These are phyloP conservation scores for Castanea mollissima DNA, from an alignment of 306 rosid species.

Conservation along the genomic window DNA sequence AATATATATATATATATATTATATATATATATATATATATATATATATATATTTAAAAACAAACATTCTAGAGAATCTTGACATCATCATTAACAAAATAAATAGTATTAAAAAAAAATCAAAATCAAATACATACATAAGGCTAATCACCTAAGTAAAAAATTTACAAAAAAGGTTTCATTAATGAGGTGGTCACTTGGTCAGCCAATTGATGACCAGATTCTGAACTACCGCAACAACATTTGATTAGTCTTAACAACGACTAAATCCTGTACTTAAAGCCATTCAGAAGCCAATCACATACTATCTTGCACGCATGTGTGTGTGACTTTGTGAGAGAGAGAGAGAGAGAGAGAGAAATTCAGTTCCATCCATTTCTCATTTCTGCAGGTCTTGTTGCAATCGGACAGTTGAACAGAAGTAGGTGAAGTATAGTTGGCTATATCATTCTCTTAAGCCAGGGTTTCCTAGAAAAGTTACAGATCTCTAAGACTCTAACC, in stretches of 20 bases:
- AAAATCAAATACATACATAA: too few species aligned
- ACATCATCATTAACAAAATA: too few species aligned
- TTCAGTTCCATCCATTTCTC: background rate
- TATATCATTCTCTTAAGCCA: background rate
- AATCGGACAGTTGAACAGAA: conserved; percentile 43
- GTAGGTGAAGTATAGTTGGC: conserved; percentile 44
- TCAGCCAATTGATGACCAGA: conserved; percentile 11
- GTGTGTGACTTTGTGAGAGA: background rate
- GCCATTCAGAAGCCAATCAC: background rate
- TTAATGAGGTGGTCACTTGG: background rate
- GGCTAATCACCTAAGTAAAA: too few species aligned
- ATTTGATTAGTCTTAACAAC: background rate
- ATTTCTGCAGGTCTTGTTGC: conserved; percentile 17
- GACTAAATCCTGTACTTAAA: background rate
- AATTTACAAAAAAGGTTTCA: too few species aligned
- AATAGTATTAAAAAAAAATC: too few species aligned
- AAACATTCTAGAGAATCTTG: too few species aligned
- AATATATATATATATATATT: too few species aligned
- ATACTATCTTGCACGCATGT: background rate
- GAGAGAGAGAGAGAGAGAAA: background rate
- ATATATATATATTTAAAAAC: too few species aligned
- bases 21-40: too few species aligned
- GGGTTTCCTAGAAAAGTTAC: background rate
- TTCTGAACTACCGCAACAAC: conserved; percentile 22
- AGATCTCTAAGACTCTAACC: background rate